phyloP scores from a whole-genome alignment of 805 yeast species.

The Saturnispora serradocipensis region DNA sequence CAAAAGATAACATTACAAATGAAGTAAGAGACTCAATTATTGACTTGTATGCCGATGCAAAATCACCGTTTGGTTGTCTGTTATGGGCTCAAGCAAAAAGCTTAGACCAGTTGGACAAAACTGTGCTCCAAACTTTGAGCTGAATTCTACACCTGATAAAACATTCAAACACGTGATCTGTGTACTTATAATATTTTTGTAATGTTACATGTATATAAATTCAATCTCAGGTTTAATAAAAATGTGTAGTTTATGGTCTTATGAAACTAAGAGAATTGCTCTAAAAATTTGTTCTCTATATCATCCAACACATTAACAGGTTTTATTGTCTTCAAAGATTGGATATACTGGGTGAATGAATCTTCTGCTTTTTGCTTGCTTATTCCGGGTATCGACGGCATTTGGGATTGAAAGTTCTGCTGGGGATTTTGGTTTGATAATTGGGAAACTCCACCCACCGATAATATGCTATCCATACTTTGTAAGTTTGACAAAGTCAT shows the following conservation, averaged over 20 bases:
- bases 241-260: neutral
- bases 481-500: neutral
- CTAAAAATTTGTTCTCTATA: neutral
- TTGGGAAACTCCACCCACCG: slow-evolving; percentile 6
- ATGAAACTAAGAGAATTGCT: neutral
- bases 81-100: slow-evolving; percentile 13
- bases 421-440: slow-evolving; percentile 9
- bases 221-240: neutral
- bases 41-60: slow-evolving; percentile 15
- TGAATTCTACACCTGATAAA: neutral
- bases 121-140: neutral
- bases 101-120: neutral
- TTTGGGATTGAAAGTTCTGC: slow-evolving; percentile 4
- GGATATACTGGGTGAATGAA: slow-evolving; percentile 60
- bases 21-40: slow-evolving; percentile 11
- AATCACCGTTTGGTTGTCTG: slow-evolving; percentile 21
- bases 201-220: slow-evolving; percentile 12
- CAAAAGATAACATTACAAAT: slow-evolving; percentile 9
- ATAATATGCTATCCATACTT: slow-evolving; percentile 3
- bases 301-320: neutral
- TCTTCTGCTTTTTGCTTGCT: slow-evolving; percentile 53
- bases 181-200: neutral
- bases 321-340: slow-evolving; percentile 38
- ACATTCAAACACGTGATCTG: neutral
- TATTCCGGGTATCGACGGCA: slow-evolving; percentile 8